Evolutionary conservation across 495 filamentous ascomycete genomes (phyloP).

Genomic region (Xylaria palmicola): DNA sequence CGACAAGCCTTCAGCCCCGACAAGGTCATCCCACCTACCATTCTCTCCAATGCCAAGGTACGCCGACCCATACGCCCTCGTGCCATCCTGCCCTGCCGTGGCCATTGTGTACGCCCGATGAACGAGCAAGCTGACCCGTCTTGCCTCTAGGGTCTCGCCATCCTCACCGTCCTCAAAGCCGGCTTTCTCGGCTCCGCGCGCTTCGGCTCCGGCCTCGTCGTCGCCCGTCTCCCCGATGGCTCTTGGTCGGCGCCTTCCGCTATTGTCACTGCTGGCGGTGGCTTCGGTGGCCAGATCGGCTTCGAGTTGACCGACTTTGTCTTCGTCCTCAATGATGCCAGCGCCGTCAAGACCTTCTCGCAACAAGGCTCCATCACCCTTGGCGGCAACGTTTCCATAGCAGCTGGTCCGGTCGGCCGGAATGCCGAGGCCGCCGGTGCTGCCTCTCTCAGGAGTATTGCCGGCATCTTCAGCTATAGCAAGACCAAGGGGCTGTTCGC

Average conservation of each 20-base stretch:
- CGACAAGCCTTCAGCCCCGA: slow-evolving; percentile 93
- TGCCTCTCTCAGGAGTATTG: slow-evolving; percentile 83
- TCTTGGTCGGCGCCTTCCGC: slow-evolving; percentile 93
- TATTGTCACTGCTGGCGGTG: slow-evolving; percentile 85
- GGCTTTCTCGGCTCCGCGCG: slow-evolving; percentile 91
- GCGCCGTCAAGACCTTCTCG: slow-evolving; percentile 90
- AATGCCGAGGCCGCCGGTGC: slow-evolving; percentile 97
- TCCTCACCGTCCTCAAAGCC: slow-evolving; percentile 93
- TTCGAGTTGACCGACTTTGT: slow-evolving; percentile 98
- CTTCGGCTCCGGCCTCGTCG: slow-evolving; percentile 90
- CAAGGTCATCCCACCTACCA: slow-evolving; percentile 91
- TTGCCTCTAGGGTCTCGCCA: slow-evolving; percentile 73
- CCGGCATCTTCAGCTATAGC: slow-evolving; percentile 91
- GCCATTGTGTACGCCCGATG: not conserved
- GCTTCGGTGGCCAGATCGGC: slow-evolving; percentile 95
- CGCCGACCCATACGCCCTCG: slow-evolving; percentile 16
- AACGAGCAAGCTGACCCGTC: not conserved
- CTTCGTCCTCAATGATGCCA: slow-evolving; percentile 93
- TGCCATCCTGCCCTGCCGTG: not conserved
- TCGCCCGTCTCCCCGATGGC: slow-evolving; percentile 88
- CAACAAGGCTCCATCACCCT: slow-evolving; percentile 87
- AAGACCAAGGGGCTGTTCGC: slow-evolving; percentile 98
- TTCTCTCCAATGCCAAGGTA: slow-evolving; percentile 91
- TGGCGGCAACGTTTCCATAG: slow-evolving; percentile 94
- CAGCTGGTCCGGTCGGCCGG: slow-evolving; percentile 87